Evolutionary conservation across 164 flowering plant genomes (phyloP), one percentile per base, ranked within the genome.

Genomic region (Vitis riparia): DNA sequence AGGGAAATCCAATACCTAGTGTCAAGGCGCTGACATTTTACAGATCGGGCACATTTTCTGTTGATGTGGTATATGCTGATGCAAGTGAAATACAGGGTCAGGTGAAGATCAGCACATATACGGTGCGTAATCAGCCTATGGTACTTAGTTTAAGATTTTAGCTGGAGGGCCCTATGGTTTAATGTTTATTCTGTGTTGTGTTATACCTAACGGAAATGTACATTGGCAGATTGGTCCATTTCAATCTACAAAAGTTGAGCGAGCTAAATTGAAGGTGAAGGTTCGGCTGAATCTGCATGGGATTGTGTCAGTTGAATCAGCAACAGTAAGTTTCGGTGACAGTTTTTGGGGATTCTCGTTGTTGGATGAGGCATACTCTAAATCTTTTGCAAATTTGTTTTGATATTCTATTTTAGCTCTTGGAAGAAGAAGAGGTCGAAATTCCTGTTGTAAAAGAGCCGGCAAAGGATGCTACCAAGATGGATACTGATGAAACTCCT

Each of bases 391-490:
- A 37, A 37, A 37, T 69, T 29, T 58, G 30, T 55, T 14, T 58
- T 17, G n/a, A 44, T 3, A 1, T 17, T 59, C 19, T 56, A 27
- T 53, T 75, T 49, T 71, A 93, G 95, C 88, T 91, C 8, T 49
- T 93, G 74, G 97, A 91, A 73, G 98, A 93, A 77, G 97, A 91
- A 65, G 95, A 91, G 58, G 78, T 81, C 53, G 97, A 93, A 62
- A 85, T 91, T 71, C 91, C 94, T 30, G 97, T 92, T 61, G 78
- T 79, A 23, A 88, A 84, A 74, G 97, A 94, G 77, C 71, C 84
- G 15, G 65, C 74, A 5, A 83, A 86, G 52, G 91, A 87, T 70
- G 65, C 80, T 58, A 62, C 87, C 8, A 91, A 85, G 77, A 91
- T 91, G 97, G 98, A 91, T 3, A 89, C 92, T 64, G 97, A 92